Conservation (phyloP, 345 rosid genomes). For the Clausena lansium region DNA sequence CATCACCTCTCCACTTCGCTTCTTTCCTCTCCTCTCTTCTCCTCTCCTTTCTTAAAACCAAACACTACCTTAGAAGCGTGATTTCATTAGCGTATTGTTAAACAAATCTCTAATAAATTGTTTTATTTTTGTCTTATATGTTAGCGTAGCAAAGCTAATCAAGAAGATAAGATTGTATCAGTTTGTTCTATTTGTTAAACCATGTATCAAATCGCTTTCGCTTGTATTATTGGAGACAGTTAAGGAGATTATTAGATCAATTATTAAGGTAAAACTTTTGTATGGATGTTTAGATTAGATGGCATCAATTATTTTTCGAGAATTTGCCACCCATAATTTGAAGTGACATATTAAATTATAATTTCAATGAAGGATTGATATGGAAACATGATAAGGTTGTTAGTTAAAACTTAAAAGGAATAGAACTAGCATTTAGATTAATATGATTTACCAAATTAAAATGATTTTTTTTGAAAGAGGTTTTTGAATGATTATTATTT, state of each 20-base stretch:
- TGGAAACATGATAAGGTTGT: neutral
- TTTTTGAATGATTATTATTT: too few relatives aligned
- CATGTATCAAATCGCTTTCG: neutral
- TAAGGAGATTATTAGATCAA: neutral
- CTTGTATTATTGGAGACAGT: neutral
- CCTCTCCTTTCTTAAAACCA: too few relatives aligned
- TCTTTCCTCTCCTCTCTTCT: too few relatives aligned
- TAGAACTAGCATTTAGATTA: neutral
- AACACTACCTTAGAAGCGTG: too few relatives aligned
- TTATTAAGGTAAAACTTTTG: neutral
- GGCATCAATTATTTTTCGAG: neutral
- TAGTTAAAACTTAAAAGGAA: neutral
- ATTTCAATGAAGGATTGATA: neutral
- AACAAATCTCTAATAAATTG: neutral
- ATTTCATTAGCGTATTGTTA: neutral
- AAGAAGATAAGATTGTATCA: neutral
- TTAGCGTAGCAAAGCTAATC: neutral
- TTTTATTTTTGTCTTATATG: neutral
- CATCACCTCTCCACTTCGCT: too few relatives aligned
- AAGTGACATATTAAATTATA: neutral
- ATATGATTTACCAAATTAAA: neutral
- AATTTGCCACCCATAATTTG: neutral
- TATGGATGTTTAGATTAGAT: neutral
- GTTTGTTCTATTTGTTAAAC: neutral
- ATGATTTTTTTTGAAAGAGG: too few relatives aligned